These are phyloP conservation scores for Beauveria caledonica DNA, from an alignment of 2,329 filamentous ascomycete species.

Conservation along the genomic window DNA sequence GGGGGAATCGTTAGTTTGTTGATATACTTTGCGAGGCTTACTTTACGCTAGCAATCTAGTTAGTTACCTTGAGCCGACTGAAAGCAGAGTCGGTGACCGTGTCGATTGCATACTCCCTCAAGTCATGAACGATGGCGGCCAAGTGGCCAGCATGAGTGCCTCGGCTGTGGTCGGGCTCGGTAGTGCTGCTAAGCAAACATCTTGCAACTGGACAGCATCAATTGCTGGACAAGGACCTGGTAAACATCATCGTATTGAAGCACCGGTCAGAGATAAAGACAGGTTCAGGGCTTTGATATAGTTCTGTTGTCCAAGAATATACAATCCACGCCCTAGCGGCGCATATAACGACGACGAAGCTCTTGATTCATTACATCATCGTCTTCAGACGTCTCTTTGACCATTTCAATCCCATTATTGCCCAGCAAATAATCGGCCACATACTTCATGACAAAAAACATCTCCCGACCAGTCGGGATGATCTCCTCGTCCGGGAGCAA, in stretches of 20 bases:
- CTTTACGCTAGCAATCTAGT: neutral
- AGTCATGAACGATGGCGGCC: neutral
- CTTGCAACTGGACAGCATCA: no score
- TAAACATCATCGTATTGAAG: no score
- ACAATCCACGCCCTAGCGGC: neutral
- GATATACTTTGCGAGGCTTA: neutral
- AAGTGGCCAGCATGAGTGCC: no score
- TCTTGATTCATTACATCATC: neutral
- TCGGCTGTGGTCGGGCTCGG: no score
- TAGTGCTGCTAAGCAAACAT: no score
- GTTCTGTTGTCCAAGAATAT: neutral
- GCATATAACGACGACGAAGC: conserved; percentile 4
- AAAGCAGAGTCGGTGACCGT: neutral
- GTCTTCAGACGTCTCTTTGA: neutral
- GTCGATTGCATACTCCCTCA: neutral
- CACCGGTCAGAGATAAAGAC: no score
- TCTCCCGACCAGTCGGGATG: conserved; percentile 79
- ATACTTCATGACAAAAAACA: conserved; percentile 74
- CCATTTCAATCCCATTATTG: conserved; percentile 56
- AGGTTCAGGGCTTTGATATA: no score
- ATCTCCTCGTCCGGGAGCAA: conserved; percentile 81
- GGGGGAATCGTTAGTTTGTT: neutral
- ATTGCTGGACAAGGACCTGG: no score
- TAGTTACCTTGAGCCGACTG: neutral
- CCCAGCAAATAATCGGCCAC: conserved; percentile 72